Base-by-base conservation (phyloP, 1,139 yeast genomes). In the Yamadazyma kanchanaburiensis region DNA sequence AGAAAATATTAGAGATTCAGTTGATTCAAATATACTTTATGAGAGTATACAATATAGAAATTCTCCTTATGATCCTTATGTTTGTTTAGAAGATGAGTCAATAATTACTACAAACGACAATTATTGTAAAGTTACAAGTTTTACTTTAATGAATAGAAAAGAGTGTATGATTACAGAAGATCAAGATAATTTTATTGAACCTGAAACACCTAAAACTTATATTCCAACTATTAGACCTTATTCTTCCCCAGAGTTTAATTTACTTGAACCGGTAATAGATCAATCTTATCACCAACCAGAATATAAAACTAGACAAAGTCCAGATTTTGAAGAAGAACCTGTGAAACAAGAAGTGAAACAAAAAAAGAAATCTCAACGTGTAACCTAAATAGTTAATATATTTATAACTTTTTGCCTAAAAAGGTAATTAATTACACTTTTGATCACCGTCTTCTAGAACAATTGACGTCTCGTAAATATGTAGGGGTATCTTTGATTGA, bases 111-210 rank as follows among this genome's bases (percentile, higher is more conserved):
- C 39, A 18, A 42, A 41, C 28, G 51, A 46, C 37, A 43, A 38
- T 22, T 46, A 49, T 35, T 51, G 57, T 36, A 40, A 37, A 27
- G 44, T 51, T 8, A 42, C 53, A n/a, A 53, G 55, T 28, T 57
- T 54, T 28, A 47, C 54, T 4, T 42, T 51, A 6, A 44, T 46
- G 19, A 48, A 52, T 13, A 40, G 35, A 25, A 50, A 48, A 32
- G 38, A 37, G 23, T 52, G 57, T 34, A 52, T 52, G 58, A 24
- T 47, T 9, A 50, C 55, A 19, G 46, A 45, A 2, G 58, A 52
- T 27, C 58, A 52, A 34, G 53, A 51, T 35, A 43, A 45, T 30
- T 52, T 48, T 33, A 31, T 45, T 20, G 48, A 43, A 27, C 55
- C 56, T 0, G 27, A 24, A 21, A 28, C 23, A 4, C 38, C 39